Base-by-base conservation (phyloP, 2,329 filamentous ascomycete genomes). In the Coniochaeta sp. region DNA sequence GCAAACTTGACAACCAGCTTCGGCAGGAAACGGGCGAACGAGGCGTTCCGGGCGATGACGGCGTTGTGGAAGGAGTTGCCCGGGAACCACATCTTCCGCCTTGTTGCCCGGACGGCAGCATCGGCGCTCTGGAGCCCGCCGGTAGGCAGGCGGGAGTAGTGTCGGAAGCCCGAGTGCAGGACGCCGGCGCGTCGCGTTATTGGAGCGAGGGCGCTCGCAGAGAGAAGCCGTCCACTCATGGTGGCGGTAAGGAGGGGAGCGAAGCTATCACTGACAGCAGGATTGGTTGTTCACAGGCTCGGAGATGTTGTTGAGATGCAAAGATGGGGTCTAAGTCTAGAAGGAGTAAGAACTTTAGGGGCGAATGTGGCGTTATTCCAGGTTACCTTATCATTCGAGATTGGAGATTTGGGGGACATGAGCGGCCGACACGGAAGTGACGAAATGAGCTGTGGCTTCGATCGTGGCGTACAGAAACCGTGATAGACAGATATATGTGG, bases 1-100 rank as follows among this genome's bases (percentile, higher is more conserved):
- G 88, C 83, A 67, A 99, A 89, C 78, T 97, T 99, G 70, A 95
- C 76, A n/a, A 95, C 87, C 57, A 99, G 81, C 72, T 91, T 93
- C 1, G 96, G 96, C 34, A 99, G 78, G 62, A 88, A 79, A 56
- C 86, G 79, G 50, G 75, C 82, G 67, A 88, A 89, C 7, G 85
- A 88, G 26, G 80, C 85, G 71, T 87, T 88, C 60, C 86, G 81
- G 10, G 81, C 79, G 55, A 79, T 77, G 55, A 88, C 85, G 40
- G 83, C 82, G 78, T 96, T 96, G 74, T 96, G 93, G 66, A 96
- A 91, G 24, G 88, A 83, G 69, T 91, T 95, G 57, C 89, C 89
- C 14, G 87, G 80, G n/a, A 90, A 88, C 88, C 90, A 95, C 73
- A 87, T 81, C 63, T 88, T 84, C 59, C 82, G 79, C 72, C 83